Percentiles rank a stretch among this genome's conserved stretches.
Conservation (phyloP, 164 flowering plant genomes). For the Dillenia turbinata region DNA sequence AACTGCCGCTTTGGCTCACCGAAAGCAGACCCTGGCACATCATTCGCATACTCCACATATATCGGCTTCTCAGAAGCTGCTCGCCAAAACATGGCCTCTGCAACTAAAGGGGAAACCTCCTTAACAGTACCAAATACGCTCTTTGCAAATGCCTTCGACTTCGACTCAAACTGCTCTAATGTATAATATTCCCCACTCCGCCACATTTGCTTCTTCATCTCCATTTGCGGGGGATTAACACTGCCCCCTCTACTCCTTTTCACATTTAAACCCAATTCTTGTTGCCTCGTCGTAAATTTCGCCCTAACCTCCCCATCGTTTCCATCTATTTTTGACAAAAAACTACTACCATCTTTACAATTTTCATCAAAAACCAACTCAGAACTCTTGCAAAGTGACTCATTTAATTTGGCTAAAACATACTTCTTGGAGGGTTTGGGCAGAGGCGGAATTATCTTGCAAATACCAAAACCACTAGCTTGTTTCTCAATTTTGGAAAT, state of each 20-base stretch:
- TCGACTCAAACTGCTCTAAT: slow-evolving; percentile 85
- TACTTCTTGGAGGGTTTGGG: slow-evolving; percentile 82
- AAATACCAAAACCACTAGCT: slow-evolving; percentile 91
- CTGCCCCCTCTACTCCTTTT: slow-evolving; percentile 39
- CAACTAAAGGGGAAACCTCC: slow-evolving; percentile 60
- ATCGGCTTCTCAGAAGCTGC: slow-evolving; percentile 80
- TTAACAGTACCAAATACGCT: slow-evolving; percentile 50
- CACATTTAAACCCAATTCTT: slow-evolving; percentile 69
- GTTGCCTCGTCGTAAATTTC: slow-evolving; percentile 89
- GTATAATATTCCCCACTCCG: slow-evolving; percentile 93
- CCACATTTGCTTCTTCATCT: slow-evolving; percentile 83
- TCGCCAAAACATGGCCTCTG: slow-evolving; percentile 90
- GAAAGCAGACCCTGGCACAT: slow-evolving; percentile 95
- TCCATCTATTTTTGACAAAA: slow-evolving; percentile 15
- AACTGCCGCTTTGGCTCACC: slow-evolving; percentile 66
- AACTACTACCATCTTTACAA: slow-evolving; percentile 3
- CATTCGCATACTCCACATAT: slow-evolving; percentile 94
- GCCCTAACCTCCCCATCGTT: slow-evolving; percentile 46
- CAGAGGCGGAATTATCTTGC: slow-evolving; percentile 92
- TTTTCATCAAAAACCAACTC: slow-evolving; percentile 45
- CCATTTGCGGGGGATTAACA: slow-evolving; percentile 16
- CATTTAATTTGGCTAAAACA: slow-evolving; percentile 67
- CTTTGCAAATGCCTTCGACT: slow-evolving; percentile 75
- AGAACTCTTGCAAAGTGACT: slow-evolving; percentile 58
- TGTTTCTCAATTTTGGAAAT: slow-evolving; percentile 96